A percentile compares a stretch with the other conserved stretches of the same genome.
Evolutionary conservation across 2,329 filamentous ascomycete species (phyloP).

Genomic region (Verticillium klebahnii): DNA sequence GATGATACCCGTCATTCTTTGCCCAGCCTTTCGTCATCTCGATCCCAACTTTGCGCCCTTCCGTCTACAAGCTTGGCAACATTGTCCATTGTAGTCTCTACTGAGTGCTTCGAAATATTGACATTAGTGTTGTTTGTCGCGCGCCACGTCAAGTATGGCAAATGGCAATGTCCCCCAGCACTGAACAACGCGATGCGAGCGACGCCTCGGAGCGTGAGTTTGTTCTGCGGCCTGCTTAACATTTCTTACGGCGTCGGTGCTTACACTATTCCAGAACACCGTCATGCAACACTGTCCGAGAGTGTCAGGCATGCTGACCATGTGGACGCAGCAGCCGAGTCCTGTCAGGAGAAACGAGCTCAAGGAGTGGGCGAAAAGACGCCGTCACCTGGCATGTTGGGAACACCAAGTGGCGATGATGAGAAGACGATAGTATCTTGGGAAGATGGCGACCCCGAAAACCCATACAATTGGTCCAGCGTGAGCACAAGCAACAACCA

Average conservation of each 20-base stretch:
- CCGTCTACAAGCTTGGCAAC: neutral
- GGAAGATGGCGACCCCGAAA: constrained; percentile 43
- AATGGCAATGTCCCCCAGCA: neutral
- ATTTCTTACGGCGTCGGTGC: neutral
- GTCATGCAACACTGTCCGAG: neutral
- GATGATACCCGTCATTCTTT: neutral
- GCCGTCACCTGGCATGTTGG: neutral
- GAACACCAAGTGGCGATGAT: constrained; percentile 20
- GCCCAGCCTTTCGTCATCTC: neutral
- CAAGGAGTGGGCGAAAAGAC: neutral
- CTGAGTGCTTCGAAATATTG: neutral
- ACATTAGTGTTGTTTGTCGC: neutral
- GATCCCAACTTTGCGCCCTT: neutral
- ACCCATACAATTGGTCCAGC: constrained; percentile 48
- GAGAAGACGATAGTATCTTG: constrained; percentile 27
- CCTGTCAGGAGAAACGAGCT: neutral
- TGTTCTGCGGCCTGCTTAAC: neutral
- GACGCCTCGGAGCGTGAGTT: neutral
- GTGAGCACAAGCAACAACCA: constrained; percentile 17
- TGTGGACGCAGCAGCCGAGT: neutral
- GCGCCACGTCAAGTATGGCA: neutral
- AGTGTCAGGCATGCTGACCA: neutral
- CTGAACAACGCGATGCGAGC: neutral
- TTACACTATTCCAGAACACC: neutral
- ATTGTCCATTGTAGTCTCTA: neutral